Base-by-base conservation (phyloP, 257 asterid species). In the Striga asiatica region DNA sequence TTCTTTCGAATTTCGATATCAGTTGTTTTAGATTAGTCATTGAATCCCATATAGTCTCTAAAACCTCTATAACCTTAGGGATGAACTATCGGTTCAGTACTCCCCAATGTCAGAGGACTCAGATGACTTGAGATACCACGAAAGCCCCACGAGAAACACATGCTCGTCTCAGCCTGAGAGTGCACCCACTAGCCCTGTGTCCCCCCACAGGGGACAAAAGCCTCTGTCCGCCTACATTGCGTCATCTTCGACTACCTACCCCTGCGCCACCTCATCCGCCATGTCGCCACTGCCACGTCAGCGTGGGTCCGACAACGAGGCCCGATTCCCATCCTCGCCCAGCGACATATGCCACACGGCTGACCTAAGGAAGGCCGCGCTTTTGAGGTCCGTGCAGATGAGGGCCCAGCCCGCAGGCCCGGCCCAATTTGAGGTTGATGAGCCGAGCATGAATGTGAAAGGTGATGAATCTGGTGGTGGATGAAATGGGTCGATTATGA, bases 71-170 rank as follows among this genome's bases (percentile, higher is more conserved):
- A 14, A 14, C 19, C 19, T 55, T 91, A 92, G 97, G 84, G 97
- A 92, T 29, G 99, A 92, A 16, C 41, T 80, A 56, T 67, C 94
- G 16, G 67, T 73, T 21, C 88, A 78, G 56, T 92, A 92, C 71
- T 92, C 99, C 27, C 95, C 97, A 18, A 84, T 92, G 97, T 92
- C 97, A 0, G 99, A 92, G 69, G 99, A 92, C 69, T 88, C 89
- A 27, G 99, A 84, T 13, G 99, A 88, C 61, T 80, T 81, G 0
- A 73, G 93, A 66, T 88, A 71, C 64, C 81, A 76, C 31, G 99
- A 92, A 59, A 55, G 74, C 60, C 62, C 77, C 2, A 56, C 70
- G n/a, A n/a, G n/a, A 25, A 78, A 77, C 65, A 62, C 80, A 3
- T 76, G 84, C 58, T 67, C 88, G 23, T 73, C 89, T 16, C 94